Evolutionary conservation across 2,329 filamentous ascomycete species (phyloP).

Genomic region (Nothopassalora personata): DNA sequence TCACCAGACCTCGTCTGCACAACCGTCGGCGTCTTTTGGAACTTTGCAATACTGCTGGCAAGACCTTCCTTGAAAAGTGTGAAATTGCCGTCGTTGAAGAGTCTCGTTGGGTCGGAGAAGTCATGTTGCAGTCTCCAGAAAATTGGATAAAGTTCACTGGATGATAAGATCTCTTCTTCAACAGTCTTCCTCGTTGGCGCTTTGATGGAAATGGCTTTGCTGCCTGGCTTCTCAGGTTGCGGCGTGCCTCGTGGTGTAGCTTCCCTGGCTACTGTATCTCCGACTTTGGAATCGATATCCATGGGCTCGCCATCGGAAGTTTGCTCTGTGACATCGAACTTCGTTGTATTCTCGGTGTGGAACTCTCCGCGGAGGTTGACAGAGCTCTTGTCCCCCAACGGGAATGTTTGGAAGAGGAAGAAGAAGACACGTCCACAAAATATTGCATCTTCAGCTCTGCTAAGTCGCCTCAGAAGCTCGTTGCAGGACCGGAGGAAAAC

Average conservation of each 20-base stretch:
- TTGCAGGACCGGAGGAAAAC: constrained; percentile 93
- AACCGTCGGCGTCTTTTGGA: constrained; percentile 64
- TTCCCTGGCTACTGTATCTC: constrained; percentile 16
- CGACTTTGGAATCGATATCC: constrained; percentile 54
- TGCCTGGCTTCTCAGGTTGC: constrained; percentile 23
- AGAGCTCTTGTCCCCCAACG: constrained; percentile 91
- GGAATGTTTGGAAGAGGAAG: constrained; percentile 97
- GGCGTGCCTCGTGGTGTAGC: constrained; percentile 14
- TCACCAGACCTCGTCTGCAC: constrained; percentile 67
- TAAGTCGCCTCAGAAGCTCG: constrained; percentile 84
- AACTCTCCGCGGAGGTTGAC: constrained; percentile 96
- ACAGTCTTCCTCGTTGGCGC: constrained; percentile 18
- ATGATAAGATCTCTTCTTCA: constrained; percentile 53
- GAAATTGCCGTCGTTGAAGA: constrained; percentile 69
- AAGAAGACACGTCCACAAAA: constrained; percentile 98
- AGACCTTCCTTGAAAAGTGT: constrained; percentile 58
- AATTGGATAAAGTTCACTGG: constrained; percentile 73
- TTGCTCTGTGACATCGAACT: constrained; percentile 57
- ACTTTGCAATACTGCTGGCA: constrained; percentile 62
- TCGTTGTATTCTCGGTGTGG: constrained; percentile 89
- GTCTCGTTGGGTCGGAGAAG: constrained; percentile 81
- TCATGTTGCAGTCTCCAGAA: constrained; percentile 92
- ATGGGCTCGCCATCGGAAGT: constrained; percentile 46
- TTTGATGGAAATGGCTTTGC: constrained; percentile 24
- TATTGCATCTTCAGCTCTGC: constrained; percentile 92